Evolutionary conservation across 495 filamentous ascomycete species (phyloP), one percentile per base, ranked within the genome.

Genomic region (Neurospora sp.): DNA sequence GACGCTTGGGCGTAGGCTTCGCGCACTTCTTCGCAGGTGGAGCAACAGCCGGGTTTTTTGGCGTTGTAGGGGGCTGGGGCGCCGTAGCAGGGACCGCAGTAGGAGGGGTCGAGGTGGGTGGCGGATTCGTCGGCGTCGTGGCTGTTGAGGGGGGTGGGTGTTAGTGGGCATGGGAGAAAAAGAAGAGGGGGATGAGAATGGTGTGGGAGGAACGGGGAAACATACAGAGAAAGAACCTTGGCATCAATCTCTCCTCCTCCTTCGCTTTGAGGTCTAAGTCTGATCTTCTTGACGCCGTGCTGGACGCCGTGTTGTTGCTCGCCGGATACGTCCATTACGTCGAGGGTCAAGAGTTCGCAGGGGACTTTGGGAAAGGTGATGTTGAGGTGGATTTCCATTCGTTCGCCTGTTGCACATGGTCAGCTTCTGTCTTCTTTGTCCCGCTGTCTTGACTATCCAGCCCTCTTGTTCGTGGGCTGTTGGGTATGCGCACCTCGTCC

Each of bases 301-400:
- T 91, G 89, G 71, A 99, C 92, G 53, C 96, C 96, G 69, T 91
- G 90, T 79, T 99, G 96, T 79, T 97, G 91, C 80, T 99, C 96
- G 53, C 96, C 96, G 16, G 93, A 96, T 12, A 99, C 94, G 82
- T 99, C 96, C 96, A 99, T 98, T 44, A 99, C 95, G 79, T 99
- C 96, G 75, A 99, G 89, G 18, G 96, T 98, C 70, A 98, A 83
- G 68, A 99, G 90, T 81, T 98, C 94, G 84, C 96, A 99, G 40
- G 96, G 96, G 39, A 99, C 85, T 40, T 90, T 90, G 6, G 96
- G 96, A 82, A 99, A 99, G 22, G 93, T 95, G 75, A 99, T 93
- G 85, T 99, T 99, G 84, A 99, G 87, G 81, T 97, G 94, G 74
- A 99, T 99, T 77, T 98, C 96, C 93, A 99, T 97, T 80, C 94